phyloP scores from a whole-genome alignment of 1,139 yeast species.

The Dujonia santamariae region DNA sequence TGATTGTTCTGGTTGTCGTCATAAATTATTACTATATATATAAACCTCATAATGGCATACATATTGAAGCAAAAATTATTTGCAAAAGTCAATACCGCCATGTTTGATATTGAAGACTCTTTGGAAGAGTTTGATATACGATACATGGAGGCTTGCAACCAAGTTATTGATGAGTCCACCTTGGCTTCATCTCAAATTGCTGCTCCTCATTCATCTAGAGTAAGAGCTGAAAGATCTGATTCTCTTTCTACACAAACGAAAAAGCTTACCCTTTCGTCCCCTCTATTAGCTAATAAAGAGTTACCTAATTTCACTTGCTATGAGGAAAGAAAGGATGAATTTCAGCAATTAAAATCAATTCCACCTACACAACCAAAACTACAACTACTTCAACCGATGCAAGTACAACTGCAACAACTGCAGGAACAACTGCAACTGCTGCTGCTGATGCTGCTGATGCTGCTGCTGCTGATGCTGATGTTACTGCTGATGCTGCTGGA shows the following conservation, averaged over 20 bases:
- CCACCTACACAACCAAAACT: constrained; percentile 1
- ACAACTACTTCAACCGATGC: too few species aligned
- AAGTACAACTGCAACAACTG: constrained; percentile 8
- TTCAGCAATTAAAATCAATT: not conserved
- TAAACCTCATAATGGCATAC: too few species aligned
- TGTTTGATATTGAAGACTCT: constrained; percentile 16
- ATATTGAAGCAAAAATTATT: not conserved
- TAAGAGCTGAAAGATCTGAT: constrained; percentile 3
- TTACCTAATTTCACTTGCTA: constrained; percentile 8
- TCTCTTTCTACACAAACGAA: constrained; percentile 8
- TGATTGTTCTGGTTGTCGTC: too few species aligned
- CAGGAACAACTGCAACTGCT: too few species aligned
- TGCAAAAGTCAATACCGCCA: not conserved
- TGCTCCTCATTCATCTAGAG: not conserved
- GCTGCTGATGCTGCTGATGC: too few species aligned
- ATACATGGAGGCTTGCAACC: constrained; percentile 10
- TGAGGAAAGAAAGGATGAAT: not conserved
- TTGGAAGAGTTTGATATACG: constrained; percentile 20
- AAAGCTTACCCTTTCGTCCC: constrained; percentile 17
- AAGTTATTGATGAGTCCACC: not conserved
- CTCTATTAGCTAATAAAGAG: constrained; percentile 14
- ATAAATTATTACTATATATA: too few species aligned
- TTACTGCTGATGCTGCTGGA: too few species aligned
- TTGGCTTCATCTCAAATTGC: not conserved
- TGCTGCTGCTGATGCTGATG: too few species aligned